Percentiles rank a stretch among this genome's conserved stretches.
phyloP scores from a whole-genome alignment of 2,329 filamentous ascomycete species.

The Fusarium subtropicale region DNA sequence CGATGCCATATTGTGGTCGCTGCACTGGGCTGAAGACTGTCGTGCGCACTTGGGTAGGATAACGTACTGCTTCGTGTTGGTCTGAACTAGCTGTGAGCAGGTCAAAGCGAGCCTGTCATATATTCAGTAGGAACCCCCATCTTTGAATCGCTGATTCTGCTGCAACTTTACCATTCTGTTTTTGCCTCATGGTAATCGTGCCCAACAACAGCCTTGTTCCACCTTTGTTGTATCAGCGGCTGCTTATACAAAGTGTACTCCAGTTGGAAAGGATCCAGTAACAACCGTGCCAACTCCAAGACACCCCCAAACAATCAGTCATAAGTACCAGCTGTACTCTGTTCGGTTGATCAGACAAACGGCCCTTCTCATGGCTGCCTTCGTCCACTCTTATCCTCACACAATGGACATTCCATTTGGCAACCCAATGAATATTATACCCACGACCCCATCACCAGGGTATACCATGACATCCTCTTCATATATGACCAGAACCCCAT shows the following conservation, averaged over 20 bases:
- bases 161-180: background rate
- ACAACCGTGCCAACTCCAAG: background rate
- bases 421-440: conserved; percentile 24
- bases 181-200: background rate
- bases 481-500: conserved; percentile 40
- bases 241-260: background rate
- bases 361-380: conserved; percentile 30
- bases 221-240: conserved; percentile 2
- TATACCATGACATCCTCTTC: conserved; percentile 40
- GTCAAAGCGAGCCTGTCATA: conserved; percentile 14
- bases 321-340: conserved; percentile 10
- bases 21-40: conserved; percentile 30
- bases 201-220: background rate
- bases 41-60: conserved; percentile 27
- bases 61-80: conserved; percentile 3
- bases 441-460: conserved; percentile 31
- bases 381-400: conserved; percentile 36
- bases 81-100: conserved; percentile 16
- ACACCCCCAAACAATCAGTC: background rate
- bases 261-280: background rate
- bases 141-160: background rate
- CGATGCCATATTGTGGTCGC: conserved; percentile 19
- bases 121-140: conserved; percentile 21
- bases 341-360: conserved; percentile 5
- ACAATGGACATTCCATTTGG: conserved; percentile 35